Conservation (phyloP, 2,329 filamentous ascomycete genomes). For the Pseudogymnoascus sp. region DNA sequence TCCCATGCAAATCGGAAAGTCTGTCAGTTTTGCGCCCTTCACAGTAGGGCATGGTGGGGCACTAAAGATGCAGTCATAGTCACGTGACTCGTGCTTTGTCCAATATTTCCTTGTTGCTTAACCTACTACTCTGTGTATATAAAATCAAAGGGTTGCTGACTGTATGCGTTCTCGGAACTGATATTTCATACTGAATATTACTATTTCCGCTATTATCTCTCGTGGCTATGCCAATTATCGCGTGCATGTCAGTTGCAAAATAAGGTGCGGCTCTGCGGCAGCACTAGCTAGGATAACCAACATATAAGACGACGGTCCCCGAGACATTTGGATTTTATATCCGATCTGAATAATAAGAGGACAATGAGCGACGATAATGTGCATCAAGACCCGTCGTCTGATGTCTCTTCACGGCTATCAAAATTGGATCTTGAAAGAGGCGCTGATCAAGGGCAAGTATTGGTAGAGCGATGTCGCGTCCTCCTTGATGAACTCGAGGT, state of each 20-base stretch:
- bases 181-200: background rate
- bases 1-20: background rate
- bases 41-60: background rate
- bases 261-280: slow-evolving; percentile 8
- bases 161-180: background rate
- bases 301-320: background rate
- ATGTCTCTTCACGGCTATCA: background rate
- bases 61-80: background rate
- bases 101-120: background rate
- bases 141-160: background rate
- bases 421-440: slow-evolving; percentile 9
- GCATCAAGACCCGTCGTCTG: background rate
- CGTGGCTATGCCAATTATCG: background rate
- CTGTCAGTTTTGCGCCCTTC: background rate
- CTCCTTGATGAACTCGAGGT: slow-evolving; percentile 38
- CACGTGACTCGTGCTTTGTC: background rate
- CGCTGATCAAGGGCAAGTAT: slow-evolving; percentile 17
- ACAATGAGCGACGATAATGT: background rate
- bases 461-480: slow-evolving; percentile 25
- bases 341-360: background rate
- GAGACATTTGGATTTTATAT: background rate
- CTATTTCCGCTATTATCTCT: background rate
- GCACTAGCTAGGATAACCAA: background rate
- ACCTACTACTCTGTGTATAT: background rate
- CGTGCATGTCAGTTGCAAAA: background rate